A percentile compares a stretch with the other conserved stretches of the same genome.
Evolutionary conservation across 352 stramenopile species (phyloP).

Genomic region (Blastocystis sp.): DNA sequence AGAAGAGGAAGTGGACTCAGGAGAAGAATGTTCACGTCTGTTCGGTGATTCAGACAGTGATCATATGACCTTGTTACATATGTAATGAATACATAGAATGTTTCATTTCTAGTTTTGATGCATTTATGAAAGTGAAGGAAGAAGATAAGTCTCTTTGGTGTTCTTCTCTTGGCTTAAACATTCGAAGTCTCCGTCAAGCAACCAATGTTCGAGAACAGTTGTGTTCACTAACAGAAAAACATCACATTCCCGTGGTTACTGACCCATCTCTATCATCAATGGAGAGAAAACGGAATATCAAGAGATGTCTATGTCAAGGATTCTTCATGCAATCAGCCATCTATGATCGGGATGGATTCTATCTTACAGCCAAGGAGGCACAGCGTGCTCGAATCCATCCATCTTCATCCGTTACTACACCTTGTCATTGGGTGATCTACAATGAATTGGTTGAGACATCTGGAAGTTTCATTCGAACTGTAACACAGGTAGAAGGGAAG

Average conservation of each 20-base stretch:
- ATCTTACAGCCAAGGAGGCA: slow-evolving; percentile 98
- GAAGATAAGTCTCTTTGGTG: slow-evolving; percentile 83
- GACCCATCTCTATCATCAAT: slow-evolving; percentile 64
- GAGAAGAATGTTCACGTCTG: background rate
- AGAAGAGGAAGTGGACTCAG: background rate
- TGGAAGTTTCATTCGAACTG: slow-evolving; percentile 95
- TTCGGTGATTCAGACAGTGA: slow-evolving; percentile 70
- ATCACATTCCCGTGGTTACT: slow-evolving; percentile 71
- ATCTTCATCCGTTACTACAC: slow-evolving; percentile 12
- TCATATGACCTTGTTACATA: slow-evolving; percentile 93
- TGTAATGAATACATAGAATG: slow-evolving; percentile 69
- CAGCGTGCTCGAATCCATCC: slow-evolving; percentile 68
- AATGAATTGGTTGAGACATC: slow-evolving; percentile 97
- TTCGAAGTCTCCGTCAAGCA: slow-evolving; percentile 76
- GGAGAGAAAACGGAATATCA: slow-evolving; percentile 84
- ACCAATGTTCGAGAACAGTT: slow-evolving; percentile 90
- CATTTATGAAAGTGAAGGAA: slow-evolving; percentile 84
- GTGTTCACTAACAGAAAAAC: slow-evolving; percentile 73
- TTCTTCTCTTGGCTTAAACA: slow-evolving; percentile 94
- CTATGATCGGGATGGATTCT: slow-evolving; percentile 79
- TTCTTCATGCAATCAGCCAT: slow-evolving; percentile 97
- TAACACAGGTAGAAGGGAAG: slow-evolving; percentile 84
- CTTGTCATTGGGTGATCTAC: slow-evolving; percentile 65
- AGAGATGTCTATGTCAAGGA: slow-evolving; percentile 81
- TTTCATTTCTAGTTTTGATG: slow-evolving; percentile 68